These are phyloP conservation scores for Gomphus bonarii DNA, from an alignment of 1,284 basidiomycete species.

Conservation along the genomic window DNA sequence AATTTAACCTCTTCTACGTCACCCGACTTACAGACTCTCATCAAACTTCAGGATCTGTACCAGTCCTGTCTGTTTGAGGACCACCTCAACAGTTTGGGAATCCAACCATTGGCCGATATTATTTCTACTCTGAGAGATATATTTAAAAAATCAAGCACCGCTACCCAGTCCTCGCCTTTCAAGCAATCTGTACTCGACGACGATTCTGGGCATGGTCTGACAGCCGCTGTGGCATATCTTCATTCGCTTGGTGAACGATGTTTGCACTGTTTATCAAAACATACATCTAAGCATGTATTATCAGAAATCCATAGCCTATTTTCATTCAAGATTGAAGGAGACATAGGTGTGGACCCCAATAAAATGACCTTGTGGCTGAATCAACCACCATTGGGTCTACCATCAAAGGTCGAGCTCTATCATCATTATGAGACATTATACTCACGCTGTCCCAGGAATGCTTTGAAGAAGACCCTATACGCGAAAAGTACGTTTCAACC, in stretches of 20 bases:
- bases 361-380: constrained; percentile 79
- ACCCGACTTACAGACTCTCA: constrained; percentile 39
- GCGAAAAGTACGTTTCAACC: constrained; percentile 63
- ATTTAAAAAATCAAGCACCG: constrained; percentile 41
- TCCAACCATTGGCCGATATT: constrained; percentile 48
- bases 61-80: constrained; percentile 75
- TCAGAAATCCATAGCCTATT: constrained; percentile 74
- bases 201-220: constrained; percentile 37
- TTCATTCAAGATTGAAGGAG: constrained; percentile 74
- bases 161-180: constrained; percentile 17
- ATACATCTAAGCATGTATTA: constrained; percentile 1
- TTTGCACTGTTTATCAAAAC: not conserved
- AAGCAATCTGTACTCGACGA: not conserved
- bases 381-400: constrained; percentile 79
- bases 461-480: constrained; percentile 70
- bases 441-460: constrained; percentile 54
- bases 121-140: constrained; percentile 46
- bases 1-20: constrained; percentile 18
- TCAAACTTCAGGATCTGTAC: constrained; percentile 77
- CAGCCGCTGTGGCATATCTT: constrained; percentile 76
- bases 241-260: constrained; percentile 66
- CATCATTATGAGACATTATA: not conserved
- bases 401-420: constrained; percentile 58
- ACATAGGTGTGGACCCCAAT: constrained; percentile 84
- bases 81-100: constrained; percentile 51